Evolutionary conservation across 2,329 filamentous ascomycete species (phyloP).

Genomic region (Cercospora zeina): DNA sequence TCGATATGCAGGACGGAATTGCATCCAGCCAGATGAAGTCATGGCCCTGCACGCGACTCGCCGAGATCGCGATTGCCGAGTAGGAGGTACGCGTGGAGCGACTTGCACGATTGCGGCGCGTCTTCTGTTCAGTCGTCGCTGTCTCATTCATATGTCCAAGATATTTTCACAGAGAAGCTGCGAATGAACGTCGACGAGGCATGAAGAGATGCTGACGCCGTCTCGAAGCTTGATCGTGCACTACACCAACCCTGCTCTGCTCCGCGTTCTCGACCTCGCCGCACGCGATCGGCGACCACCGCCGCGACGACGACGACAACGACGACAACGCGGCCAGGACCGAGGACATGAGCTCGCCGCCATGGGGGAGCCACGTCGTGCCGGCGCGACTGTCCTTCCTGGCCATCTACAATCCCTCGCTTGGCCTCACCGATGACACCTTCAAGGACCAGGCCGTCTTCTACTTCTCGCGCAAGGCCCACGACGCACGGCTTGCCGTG

Average conservation of each 20-base stretch:
- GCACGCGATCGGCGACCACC: background rate
- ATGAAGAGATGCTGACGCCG: conserved; percentile 1
- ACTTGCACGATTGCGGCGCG: background rate
- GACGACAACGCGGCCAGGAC: background rate
- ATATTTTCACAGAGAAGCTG: background rate
- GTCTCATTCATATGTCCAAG: background rate
- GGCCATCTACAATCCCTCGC: conserved; percentile 89
- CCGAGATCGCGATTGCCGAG: background rate
- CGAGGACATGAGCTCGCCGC: conserved; percentile 31
- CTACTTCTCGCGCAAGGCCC: conserved; percentile 64
- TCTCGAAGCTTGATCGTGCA: conserved; percentile 3
- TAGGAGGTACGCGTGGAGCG: background rate
- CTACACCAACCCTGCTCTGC: background rate
- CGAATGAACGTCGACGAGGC: background rate
- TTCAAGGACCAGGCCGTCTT: conserved; percentile 85
- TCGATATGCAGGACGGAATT: too few species aligned
- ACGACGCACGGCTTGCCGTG: conserved; percentile 33
- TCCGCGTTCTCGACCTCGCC: background rate
- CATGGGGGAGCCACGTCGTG: conserved; percentile 34
- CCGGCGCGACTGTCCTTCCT: conserved; percentile 88
- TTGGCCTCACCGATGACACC: conserved; percentile 71
- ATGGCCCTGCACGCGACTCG: background rate
- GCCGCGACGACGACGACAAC: background rate
- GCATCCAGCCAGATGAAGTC: background rate
- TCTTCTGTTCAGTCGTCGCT: background rate